Percentiles rank a stretch among this genome's conserved stretches.
Evolutionary conservation across 306 rosid genomes (phyloP).

Genomic region (Hippophae rhamnoides): DNA sequence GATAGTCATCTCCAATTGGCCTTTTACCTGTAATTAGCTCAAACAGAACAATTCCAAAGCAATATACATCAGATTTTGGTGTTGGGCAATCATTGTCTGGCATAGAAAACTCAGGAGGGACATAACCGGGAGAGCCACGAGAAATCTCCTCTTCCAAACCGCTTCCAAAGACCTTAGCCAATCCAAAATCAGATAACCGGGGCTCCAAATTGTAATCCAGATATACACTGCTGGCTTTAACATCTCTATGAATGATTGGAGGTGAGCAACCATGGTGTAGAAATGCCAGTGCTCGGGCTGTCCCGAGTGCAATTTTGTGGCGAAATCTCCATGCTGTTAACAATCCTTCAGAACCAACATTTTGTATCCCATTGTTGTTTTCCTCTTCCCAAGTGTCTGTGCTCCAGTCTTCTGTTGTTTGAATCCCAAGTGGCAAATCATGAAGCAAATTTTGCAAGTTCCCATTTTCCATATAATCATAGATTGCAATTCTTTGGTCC

Average conservation of each 20-base stretch:
- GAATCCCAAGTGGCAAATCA: constrained; percentile 89
- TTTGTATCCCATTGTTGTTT: constrained; percentile 51
- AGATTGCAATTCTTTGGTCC: constrained; percentile 89
- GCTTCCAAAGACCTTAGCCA: constrained; percentile 75
- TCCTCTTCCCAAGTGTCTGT: constrained; percentile 90
- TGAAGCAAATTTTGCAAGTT: constrained; percentile 87
- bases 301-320: constrained; percentile 88
- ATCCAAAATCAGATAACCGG: constrained; percentile 85
- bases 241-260: constrained; percentile 82
- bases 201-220: constrained; percentile 88
- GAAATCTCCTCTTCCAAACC: constrained; percentile 81
- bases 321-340: constrained; percentile 83
- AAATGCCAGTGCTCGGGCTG: constrained; percentile 87
- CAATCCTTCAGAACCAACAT: constrained; percentile 70
- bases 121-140: constrained; percentile 64
- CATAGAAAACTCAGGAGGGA: constrained; percentile 71
- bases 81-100: constrained; percentile 58
- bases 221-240: constrained; percentile 88
- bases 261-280: constrained; percentile 99
- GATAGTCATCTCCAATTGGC: constrained; percentile 80
- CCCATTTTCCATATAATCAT: constrained; percentile 99
- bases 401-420: constrained; percentile 88
- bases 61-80: constrained; percentile 84
- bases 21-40: constrained; percentile 82
- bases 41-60: constrained; percentile 84